These are phyloP conservation scores for Paraleonurus japonicus DNA, from an alignment of 257 asterid genomes.

Conservation along the genomic window DNA sequence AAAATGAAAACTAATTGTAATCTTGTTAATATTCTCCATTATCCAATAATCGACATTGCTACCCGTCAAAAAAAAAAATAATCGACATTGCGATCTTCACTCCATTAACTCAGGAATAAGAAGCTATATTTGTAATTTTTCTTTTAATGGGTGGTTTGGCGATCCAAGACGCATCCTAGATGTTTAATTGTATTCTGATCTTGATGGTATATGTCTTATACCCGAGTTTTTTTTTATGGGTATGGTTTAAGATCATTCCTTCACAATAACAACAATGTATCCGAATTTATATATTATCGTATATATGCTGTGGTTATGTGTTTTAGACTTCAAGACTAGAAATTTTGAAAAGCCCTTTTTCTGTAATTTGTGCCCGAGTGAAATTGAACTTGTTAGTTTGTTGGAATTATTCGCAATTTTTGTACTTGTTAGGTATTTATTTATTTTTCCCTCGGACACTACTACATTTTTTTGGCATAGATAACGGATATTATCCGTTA, in stretches of 20 bases:
- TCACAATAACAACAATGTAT: slow-evolving; percentile 46
- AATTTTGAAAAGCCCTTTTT: background rate
- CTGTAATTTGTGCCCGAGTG: background rate
- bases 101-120: slow-evolving; percentile 32
- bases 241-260: slow-evolving; percentile 48
- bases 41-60: no score
- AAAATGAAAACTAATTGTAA: no score
- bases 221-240: no score
- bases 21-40: no score
- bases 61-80: no score
- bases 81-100: no score
- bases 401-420: background rate
- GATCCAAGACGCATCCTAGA: no score
- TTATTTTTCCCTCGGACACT: background rate
- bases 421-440: background rate
- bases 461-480: no score
- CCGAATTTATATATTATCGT: background rate
- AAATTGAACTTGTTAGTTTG: background rate
- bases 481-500: no score
- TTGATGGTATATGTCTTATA: no score
- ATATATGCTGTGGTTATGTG: background rate
- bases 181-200: no score
- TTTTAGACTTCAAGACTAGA: background rate
- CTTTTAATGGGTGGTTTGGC: no score
- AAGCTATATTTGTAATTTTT: slow-evolving; percentile 28